A percentile compares a stretch with the other conserved stretches of the same genome.
Conservation (phyloP, 192 early-diverging fungal species). For the Backusella tarrabulga region DNA sequence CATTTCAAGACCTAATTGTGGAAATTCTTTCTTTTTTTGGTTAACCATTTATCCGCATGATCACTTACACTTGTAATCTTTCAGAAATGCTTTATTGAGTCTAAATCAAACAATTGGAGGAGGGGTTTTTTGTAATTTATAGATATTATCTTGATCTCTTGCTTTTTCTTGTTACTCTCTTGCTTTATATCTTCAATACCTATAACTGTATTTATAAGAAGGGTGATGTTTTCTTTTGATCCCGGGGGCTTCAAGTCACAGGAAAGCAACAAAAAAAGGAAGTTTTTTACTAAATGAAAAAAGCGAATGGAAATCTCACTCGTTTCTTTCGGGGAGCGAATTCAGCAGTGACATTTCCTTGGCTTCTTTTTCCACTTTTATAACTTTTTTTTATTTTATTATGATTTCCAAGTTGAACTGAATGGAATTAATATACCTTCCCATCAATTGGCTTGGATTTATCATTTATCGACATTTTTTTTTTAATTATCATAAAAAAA, state of each 20-base stretch:
- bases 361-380: background rate
- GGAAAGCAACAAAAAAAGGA: background rate
- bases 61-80: background rate
- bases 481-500: background rate
- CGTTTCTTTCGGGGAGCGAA: constrained; percentile 5
- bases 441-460: too few species aligned
- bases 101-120: background rate
- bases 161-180: too few species aligned
- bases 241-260: background rate
- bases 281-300: constrained; percentile 13
- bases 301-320: background rate
- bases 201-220: too few species aligned
- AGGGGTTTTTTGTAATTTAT: background rate
- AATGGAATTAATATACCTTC: background rate
- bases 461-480: background rate
- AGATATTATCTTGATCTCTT: background rate
- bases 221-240: background rate
- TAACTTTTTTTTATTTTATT: background rate
- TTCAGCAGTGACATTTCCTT: background rate
- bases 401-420: background rate
- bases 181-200: background rate
- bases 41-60: background rate
- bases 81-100: background rate
- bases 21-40: constrained; percentile 14
- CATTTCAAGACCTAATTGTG: background rate